Percentiles rank a stretch among this genome's conserved stretches.
These are phyloP conservation scores for Aureobasidium leucospermi DNA, from an alignment of 2,329 filamentous ascomycete genomes.

Conservation along the genomic window DNA sequence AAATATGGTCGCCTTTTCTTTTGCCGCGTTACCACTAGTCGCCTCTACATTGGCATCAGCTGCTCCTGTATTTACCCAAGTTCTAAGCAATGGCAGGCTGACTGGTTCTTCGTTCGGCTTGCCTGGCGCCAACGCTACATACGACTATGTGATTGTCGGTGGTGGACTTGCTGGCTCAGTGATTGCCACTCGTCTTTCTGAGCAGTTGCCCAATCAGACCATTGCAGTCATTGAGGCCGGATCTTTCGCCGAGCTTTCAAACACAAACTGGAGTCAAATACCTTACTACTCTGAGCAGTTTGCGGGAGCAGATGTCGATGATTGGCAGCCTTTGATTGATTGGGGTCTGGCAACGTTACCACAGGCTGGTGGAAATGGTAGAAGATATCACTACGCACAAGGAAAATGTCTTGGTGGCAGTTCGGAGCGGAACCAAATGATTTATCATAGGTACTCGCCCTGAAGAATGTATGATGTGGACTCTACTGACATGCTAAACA, in stretches of 20 bases:
- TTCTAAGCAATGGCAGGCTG: not conserved
- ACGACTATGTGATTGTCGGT: conserved; percentile 23
- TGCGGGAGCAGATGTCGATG: conserved; percentile 3
- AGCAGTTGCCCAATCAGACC: conserved; percentile 13
- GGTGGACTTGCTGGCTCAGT: conserved; percentile 19
- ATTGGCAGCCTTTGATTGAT: conserved; percentile 22
- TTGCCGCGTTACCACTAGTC: not conserved
- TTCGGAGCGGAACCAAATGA: conserved; percentile 23
- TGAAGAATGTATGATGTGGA: conserved; percentile 17
- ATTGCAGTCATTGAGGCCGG: conserved; percentile 23
- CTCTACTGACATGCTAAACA: conserved; percentile 20
- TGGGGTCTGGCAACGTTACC: conserved; percentile 24
- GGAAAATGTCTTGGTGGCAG: conserved; percentile 24
- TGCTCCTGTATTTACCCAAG: not conserved
- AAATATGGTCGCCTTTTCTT: not conserved
- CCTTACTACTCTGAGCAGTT: conserved; percentile 21
- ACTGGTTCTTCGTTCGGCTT: not conserved
- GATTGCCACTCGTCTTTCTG: conserved; percentile 19
- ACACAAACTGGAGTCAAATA: conserved; percentile 23
- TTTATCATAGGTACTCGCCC: conserved; percentile 24
- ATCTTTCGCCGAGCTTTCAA: conserved; percentile 18
- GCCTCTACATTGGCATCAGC: not conserved
- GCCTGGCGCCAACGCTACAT: conserved; percentile 14
- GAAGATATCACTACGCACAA: conserved; percentile 20
- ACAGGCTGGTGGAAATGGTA: conserved; percentile 17